Evolutionary conservation across 768 basidiomycete genomes (phyloP).

Genomic region (Lentinula detonsa): DNA sequence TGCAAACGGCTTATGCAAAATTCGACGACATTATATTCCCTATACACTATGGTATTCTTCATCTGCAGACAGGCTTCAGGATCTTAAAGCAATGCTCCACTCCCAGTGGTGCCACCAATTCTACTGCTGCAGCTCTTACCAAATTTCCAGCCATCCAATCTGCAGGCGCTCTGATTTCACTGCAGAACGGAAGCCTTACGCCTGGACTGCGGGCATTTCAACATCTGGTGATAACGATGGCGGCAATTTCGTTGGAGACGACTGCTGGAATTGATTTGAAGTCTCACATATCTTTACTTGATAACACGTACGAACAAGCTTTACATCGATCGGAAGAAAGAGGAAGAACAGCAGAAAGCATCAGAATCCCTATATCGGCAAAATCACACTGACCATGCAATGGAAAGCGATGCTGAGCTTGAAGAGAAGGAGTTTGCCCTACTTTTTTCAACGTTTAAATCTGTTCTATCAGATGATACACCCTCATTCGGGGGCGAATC

Average conservation of each 20-base stretch:
- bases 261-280: slow-evolving; percentile 30
- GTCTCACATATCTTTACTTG: slow-evolving; percentile 29
- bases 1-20: slow-evolving; percentile 61
- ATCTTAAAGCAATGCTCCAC: slow-evolving; percentile 27
- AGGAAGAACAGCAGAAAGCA: slow-evolving; percentile 55
- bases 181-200: not conserved
- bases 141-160: slow-evolving; percentile 51
- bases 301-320: slow-evolving; percentile 58
- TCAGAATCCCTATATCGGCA: slow-evolving; percentile 74
- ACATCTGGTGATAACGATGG: slow-evolving; percentile 40
- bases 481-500: not conserved
- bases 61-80: slow-evolving; percentile 69
- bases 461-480: slow-evolving; percentile 28
- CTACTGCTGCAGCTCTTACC: slow-evolving; percentile 29
- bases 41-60: slow-evolving; percentile 58
- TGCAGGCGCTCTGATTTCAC: slow-evolving; percentile 26
- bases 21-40: slow-evolving; percentile 67
- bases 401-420: slow-evolving; percentile 60
- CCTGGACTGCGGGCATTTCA: slow-evolving; percentile 26
- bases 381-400: slow-evolving; percentile 45
- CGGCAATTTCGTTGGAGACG: slow-evolving; percentile 39
- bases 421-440: slow-evolving; percentile 81
- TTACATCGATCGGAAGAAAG: slow-evolving; percentile 66
- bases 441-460: slow-evolving; percentile 83
- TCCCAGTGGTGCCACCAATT: slow-evolving; percentile 16